These are phyloP conservation scores for Globisporangium paroecandrum DNA, from an alignment of 352 stramenopile genomes.

Conservation along the genomic window DNA sequence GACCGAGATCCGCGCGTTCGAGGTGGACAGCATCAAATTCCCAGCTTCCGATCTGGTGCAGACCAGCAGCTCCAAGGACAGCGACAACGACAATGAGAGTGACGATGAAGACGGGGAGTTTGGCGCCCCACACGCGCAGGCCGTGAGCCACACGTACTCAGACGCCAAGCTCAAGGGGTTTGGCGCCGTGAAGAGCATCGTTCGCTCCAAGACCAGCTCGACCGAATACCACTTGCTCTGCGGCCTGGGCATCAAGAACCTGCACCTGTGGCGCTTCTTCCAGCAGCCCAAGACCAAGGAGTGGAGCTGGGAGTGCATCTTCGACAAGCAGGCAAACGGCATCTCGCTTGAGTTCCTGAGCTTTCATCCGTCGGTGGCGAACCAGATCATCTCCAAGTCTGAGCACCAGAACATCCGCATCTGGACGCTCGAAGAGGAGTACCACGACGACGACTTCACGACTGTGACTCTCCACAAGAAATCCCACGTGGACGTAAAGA, in stretches of 20 bases:
- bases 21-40: conserved; percentile 77
- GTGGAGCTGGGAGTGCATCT: conserved; percentile 83
- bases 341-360: conserved; percentile 79
- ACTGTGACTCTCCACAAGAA: conserved; percentile 57
- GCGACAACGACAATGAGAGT: conserved; percentile 8
- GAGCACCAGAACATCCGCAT: conserved; percentile 84
- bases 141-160: conserved; percentile 66
- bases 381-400: conserved; percentile 82
- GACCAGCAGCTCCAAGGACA: conserved; percentile 11
- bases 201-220: conserved; percentile 32
- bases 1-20: conserved; percentile 82
- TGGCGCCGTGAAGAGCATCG: conserved; percentile 65
- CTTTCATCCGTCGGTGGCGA: conserved; percentile 50
- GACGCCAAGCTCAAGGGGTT: conserved; percentile 86
- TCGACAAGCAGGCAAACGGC: conserved; percentile 85
- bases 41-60: conserved; percentile 20
- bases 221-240: conserved; percentile 80
- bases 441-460: conserved; percentile 24
- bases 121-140: conserved; percentile 43
- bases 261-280: conserved; percentile 85
- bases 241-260: conserved; percentile 84
- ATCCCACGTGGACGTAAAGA: conserved; percentile 69
- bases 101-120: conserved; percentile 28
- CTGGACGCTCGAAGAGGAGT: conserved; percentile 70
- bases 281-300: conserved; percentile 28